Conservation (phyloP, 1,284 basidiomycete species). For the Ustilago sp. region DNA sequence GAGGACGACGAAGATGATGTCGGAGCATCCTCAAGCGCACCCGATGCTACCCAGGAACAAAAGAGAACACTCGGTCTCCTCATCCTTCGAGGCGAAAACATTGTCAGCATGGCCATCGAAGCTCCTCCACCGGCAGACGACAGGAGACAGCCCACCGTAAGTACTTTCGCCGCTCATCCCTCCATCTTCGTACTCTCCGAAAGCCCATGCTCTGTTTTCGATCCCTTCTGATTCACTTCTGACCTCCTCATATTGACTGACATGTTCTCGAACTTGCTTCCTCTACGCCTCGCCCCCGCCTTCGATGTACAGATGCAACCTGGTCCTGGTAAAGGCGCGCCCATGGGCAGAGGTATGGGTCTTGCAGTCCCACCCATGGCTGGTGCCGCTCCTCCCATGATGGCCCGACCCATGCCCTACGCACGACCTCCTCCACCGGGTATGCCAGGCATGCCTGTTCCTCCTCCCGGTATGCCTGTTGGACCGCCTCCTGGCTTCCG, state of each 20-base stretch:
- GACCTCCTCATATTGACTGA: background rate
- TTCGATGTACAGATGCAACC: slow-evolving; percentile 75
- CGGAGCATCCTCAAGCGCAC: slow-evolving; percentile 23
- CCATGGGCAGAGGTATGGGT: slow-evolving; percentile 96
- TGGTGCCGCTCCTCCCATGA: slow-evolving; percentile 72
- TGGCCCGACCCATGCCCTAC: slow-evolving; percentile 49
- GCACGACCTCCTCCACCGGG: slow-evolving; percentile 71
- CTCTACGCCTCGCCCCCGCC: background rate
- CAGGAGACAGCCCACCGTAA: slow-evolving; percentile 82
- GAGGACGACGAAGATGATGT: slow-evolving; percentile 60
- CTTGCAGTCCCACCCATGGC: slow-evolving; percentile 80
- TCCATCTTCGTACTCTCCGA: background rate
- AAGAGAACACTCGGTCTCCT: slow-evolving; percentile 95
- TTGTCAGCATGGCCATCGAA: slow-evolving; percentile 94
- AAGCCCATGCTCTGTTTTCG: background rate
- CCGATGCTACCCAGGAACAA: slow-evolving; percentile 81
- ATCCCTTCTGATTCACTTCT: background rate
- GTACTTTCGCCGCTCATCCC: slow-evolving; percentile 11
- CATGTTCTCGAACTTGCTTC: background rate
- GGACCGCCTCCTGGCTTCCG: slow-evolving; percentile 65
- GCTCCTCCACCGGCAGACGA: slow-evolving; percentile 93
- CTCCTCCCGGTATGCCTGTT: slow-evolving; percentile 66
- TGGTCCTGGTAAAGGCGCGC: slow-evolving; percentile 92
- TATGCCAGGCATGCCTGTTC: slow-evolving; percentile 77
- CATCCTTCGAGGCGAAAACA: slow-evolving; percentile 94